Percentiles rank a stretch among this genome's conserved stretches.
phyloP scores from a whole-genome alignment of 257 asterid species.

The Solanum pimpinellifolium region DNA sequence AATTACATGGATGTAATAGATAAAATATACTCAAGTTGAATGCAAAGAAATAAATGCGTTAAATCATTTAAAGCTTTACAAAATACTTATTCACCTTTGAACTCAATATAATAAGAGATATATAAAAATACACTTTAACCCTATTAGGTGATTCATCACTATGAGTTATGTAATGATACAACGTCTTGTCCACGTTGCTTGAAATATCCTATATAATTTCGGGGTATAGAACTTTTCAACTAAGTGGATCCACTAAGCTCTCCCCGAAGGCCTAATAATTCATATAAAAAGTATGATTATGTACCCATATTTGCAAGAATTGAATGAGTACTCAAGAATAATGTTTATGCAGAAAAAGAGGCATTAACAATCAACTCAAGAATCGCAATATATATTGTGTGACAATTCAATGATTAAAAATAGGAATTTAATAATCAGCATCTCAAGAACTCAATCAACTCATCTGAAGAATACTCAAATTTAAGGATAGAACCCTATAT shows the following conservation, averaged over 20 bases:
- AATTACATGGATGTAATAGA: neutral
- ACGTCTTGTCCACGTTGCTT: neutral
- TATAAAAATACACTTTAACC: neutral
- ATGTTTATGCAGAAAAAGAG: neutral
- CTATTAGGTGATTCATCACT: neutral
- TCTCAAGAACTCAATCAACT: neutral
- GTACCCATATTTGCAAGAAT: neutral
- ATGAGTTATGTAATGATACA: neutral
- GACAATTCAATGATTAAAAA: neutral
- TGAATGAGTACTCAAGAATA: neutral
- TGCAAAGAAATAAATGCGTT: neutral
- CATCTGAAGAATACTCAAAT: neutral
- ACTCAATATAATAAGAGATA: neutral
- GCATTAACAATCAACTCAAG: neutral
- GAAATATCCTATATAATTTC: neutral
- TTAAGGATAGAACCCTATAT: neutral
- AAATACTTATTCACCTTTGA: neutral
- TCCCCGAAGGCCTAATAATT: neutral
- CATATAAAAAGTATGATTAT: neutral
- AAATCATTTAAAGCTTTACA: neutral
- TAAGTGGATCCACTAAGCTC: neutral
- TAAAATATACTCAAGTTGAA: neutral
- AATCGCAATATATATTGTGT: neutral
- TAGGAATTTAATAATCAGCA: no score
- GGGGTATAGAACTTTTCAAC: neutral